phyloP scores from a whole-genome alignment of 495 filamentous ascomycete genomes.

The Penicillium subrubescens region DNA sequence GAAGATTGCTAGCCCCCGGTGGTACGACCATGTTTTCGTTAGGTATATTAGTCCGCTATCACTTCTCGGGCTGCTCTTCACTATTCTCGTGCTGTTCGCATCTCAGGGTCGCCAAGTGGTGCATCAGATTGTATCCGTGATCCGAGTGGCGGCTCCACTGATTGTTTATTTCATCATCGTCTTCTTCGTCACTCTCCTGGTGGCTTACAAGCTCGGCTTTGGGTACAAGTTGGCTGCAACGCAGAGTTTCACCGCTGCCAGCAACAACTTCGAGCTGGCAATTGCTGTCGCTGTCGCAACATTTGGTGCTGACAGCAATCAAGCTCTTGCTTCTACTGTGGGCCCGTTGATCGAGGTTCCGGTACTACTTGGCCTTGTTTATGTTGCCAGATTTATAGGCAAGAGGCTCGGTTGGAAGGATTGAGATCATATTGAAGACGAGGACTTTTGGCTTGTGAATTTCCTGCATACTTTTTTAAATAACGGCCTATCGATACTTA shows the following conservation, averaged over 20 bases:
- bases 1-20: constrained; percentile 49
- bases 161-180: constrained; percentile 78
- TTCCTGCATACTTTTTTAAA: neutral
- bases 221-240: constrained; percentile 72
- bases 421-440: neutral
- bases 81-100: constrained; percentile 83
- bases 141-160: constrained; percentile 78
- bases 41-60: constrained; percentile 71
- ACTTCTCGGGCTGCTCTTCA: constrained; percentile 81
- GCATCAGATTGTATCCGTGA: constrained; percentile 78
- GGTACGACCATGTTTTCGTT: constrained; percentile 73
- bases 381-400: constrained; percentile 58
- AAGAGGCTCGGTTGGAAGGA: constrained; percentile 25
- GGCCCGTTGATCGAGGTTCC: constrained; percentile 93
- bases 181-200: constrained; percentile 67
- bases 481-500: neutral
- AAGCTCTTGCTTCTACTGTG: constrained; percentile 87
- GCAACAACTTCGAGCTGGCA: constrained; percentile 93
- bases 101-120: constrained; percentile 79
- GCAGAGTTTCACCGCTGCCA: constrained; percentile 92
- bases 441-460: neutral
- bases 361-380: constrained; percentile 79
- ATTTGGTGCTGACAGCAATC: constrained; percentile 77
- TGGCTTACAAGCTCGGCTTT: constrained; percentile 64
- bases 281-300: constrained; percentile 89